phyloP scores from a whole-genome alignment of 2,329 filamentous ascomycete genomes.

The Graphilbum sp. region DNA sequence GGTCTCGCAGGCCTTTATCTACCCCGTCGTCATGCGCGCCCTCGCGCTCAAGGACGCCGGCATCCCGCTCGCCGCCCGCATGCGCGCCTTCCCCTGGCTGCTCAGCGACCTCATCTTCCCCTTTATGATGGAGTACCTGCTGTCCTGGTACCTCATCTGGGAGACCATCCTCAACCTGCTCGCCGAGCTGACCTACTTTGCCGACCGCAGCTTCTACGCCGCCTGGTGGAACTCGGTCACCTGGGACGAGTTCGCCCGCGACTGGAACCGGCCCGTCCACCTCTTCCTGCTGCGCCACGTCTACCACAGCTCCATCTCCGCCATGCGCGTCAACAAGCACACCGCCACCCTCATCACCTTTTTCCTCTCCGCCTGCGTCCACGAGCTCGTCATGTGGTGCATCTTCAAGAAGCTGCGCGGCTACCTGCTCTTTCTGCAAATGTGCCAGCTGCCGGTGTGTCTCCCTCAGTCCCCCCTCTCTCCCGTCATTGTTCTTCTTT shows the following conservation, averaged over 20 bases:
- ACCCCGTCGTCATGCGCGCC: constrained; percentile 54
- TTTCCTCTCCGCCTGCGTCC: constrained; percentile 51
- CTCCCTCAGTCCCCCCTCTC: no score
- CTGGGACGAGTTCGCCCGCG: constrained; percentile 64
- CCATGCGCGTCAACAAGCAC: constrained; percentile 51
- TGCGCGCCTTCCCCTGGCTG: constrained; percentile 57
- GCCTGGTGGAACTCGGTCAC: constrained; percentile 47
- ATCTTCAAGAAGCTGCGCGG: constrained; percentile 64
- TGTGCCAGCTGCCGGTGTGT: constrained; percentile 51
- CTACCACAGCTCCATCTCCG: constrained; percentile 62
- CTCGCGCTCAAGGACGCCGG: constrained; percentile 51
- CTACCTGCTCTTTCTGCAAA: constrained; percentile 56
- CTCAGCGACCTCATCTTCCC: constrained; percentile 63
- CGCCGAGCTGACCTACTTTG: constrained; percentile 61
- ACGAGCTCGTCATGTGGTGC: constrained; percentile 68
- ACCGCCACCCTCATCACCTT: constrained; percentile 64
- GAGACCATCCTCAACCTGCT: constrained; percentile 58
- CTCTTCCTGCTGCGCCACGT: constrained; percentile 65
- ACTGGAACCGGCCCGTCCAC: constrained; percentile 67
- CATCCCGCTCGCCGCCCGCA: constrained; percentile 41
- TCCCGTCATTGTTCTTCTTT: no score
- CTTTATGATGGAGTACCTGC: constrained; percentile 61
- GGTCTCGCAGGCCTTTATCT: constrained; percentile 61
- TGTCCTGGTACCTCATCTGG: constrained; percentile 74
- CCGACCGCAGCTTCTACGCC: constrained; percentile 57